phyloP scores from a whole-genome alignment of 345 rosid genomes.

The Ceriops tagal region DNA sequence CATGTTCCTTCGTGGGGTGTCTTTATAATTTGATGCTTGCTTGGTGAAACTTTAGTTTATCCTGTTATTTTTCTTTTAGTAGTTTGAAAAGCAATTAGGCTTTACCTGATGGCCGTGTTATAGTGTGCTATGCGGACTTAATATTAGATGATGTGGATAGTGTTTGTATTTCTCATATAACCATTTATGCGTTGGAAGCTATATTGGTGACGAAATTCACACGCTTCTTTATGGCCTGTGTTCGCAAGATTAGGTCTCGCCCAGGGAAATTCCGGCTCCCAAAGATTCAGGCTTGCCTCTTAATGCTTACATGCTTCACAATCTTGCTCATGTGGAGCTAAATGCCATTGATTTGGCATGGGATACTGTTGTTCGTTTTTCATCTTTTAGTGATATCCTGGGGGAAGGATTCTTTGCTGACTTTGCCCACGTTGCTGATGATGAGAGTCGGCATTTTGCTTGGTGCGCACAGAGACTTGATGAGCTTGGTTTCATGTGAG shows the following conservation, averaged over 20 bases:
- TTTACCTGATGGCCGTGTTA: too few species aligned
- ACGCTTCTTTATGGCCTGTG: background rate
- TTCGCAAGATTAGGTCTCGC: constrained; percentile 52
- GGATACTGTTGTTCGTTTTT: constrained; percentile 91
- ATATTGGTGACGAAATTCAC: background rate
- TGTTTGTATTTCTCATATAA: too few species aligned
- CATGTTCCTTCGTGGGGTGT: background rate
- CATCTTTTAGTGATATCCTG: constrained; percentile 53
- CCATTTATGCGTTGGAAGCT: background rate
- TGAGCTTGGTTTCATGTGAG: constrained; percentile 87
- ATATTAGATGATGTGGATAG: too few species aligned
- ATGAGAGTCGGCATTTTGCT: constrained; percentile 90
- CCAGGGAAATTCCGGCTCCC: constrained; percentile 67
- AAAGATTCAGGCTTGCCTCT: constrained; percentile 72
- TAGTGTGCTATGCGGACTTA: too few species aligned
- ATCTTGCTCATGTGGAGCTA: constrained; percentile 90
- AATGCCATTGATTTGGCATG: constrained; percentile 97
- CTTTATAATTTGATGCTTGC: too few species aligned
- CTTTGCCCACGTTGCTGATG: constrained; percentile 94
- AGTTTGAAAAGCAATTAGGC: too few species aligned
- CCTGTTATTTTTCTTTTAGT: too few species aligned
- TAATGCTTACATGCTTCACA: constrained; percentile 92
- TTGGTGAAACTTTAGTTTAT: background rate
- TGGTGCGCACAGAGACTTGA: constrained; percentile 92
- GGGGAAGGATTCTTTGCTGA: constrained; percentile 81